Conservation (phyloP, 2,329 filamentous ascomycete genomes). For the Chaetomium sp. region DNA sequence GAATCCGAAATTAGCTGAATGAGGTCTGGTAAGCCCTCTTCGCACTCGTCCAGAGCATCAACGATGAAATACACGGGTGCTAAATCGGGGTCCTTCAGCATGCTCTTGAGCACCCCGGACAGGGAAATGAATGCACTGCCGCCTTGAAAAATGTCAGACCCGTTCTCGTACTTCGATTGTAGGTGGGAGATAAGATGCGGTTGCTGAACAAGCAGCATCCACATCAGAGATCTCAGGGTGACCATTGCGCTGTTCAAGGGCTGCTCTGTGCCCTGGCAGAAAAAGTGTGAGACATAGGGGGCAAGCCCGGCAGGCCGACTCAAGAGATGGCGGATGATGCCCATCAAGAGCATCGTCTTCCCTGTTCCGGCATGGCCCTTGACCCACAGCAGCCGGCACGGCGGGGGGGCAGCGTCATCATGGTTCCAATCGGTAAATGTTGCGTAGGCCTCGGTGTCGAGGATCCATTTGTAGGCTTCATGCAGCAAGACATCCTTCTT, state of each 20-base stretch:
- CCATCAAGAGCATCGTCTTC: too few relatives aligned
- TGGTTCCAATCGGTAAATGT: too few relatives aligned
- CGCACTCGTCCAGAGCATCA: conserved; percentile 28
- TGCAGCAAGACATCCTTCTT: conserved; percentile 29
- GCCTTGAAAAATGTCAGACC: conserved; percentile 25
- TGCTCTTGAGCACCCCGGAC: conserved; percentile 25
- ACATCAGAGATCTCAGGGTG: conserved; percentile 30
- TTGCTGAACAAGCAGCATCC: conserved; percentile 33
- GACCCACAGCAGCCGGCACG: too few relatives aligned
- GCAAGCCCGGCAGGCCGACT: too few relatives aligned
- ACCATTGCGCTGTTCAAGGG: conserved; percentile 29
- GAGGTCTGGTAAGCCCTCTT: conserved; percentile 21
- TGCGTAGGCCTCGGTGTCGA: too few relatives aligned
- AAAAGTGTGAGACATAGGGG: conserved; percentile 28
- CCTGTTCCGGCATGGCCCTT: too few relatives aligned
- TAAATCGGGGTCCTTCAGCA: conserved; percentile 26
- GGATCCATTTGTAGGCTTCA: conserved; percentile 22
- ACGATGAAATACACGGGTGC: conserved; percentile 25
- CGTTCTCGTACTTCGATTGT: conserved; percentile 29
- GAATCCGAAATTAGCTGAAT: conserved; percentile 22
- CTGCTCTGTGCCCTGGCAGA: conserved; percentile 30
- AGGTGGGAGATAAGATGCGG: conserved; percentile 30
- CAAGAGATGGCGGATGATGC: too few relatives aligned
- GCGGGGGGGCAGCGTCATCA: too few relatives aligned
- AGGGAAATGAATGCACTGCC: conserved; percentile 29